These are phyloP conservation scores for Sphagnum fallax DNA, from an alignment of 228 moss, liverwort and hornwort genomes.

Conservation along the genomic window DNA sequence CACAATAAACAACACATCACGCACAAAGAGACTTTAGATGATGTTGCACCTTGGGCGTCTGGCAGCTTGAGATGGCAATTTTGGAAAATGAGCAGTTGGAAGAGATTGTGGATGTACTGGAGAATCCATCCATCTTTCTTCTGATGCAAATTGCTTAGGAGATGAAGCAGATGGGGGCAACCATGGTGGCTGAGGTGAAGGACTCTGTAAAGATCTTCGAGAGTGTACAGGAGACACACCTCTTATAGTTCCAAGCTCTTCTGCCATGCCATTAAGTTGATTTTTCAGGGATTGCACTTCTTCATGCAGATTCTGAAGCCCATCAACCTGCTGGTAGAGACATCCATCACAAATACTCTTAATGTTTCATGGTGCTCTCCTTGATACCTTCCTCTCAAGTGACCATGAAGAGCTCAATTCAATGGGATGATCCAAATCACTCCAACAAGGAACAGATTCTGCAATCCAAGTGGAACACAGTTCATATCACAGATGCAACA, in stretches of 20 bases:
- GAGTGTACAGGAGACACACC: slow-evolving; percentile 32
- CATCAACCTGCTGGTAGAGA: slow-evolving; percentile 23
- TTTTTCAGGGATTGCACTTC: slow-evolving; percentile 45
- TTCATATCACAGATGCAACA: not conserved
- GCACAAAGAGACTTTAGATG: not conserved
- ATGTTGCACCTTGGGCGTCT: slow-evolving; percentile 26
- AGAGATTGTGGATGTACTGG: slow-evolving; percentile 5
- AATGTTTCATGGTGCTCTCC: not conserved
- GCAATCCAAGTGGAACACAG: not conserved
- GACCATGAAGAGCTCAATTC: not conserved
- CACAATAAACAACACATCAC: not conserved
- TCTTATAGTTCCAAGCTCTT: slow-evolving; percentile 47
- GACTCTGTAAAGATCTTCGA: slow-evolving; percentile 14
- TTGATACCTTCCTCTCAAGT: not conserved
- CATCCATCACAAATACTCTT: not conserved
- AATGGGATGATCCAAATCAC: not conserved
- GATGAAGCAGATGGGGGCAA: not conserved
- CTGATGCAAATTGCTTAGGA: not conserved
- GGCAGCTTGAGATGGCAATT: slow-evolving; percentile 13
- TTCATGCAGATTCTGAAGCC: slow-evolving; percentile 41
- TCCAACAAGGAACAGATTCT: not conserved
- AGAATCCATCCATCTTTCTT: not conserved
- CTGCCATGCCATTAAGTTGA: slow-evolving; percentile 42
- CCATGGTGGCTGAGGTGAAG: not conserved
- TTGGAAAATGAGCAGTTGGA: slow-evolving; percentile 20